Base-by-base conservation (phyloP, 495 filamentous ascomycete genomes). In the Penicillium parvum region DNA sequence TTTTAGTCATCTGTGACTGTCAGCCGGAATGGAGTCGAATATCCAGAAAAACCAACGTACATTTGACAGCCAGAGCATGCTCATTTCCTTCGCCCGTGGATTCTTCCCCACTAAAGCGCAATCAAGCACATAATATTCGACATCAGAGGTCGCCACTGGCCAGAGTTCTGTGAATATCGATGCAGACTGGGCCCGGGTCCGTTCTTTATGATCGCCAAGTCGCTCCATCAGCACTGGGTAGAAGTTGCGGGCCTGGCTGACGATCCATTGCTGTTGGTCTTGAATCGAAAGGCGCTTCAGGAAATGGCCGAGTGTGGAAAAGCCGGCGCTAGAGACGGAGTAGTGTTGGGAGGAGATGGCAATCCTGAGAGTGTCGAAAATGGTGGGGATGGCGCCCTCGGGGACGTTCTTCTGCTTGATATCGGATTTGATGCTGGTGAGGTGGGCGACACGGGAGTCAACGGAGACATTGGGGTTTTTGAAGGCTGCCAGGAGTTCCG, bases 381-480 rank as follows among this genome's bases (percentile, higher is more conserved):
- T 76, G 23, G 77, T 72, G 12, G 74, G 58, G 47, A 90, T 75
- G 37, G 82, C 83, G n/a, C 64, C 58, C 41, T 89, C 85, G 27
- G 86, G 85, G 17, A 94, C 85, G 67, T 86, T 85, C 43, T 82
- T 82, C 55, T 91, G 88, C 64, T 95, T 95, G 69, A 95, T 92
- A 54, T 81, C 79, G 34, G 85, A 85, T 61, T 94, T 94, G 61
- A 90, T 64, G 49, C 70, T 72, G 36, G 79, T 86, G 37, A 95
- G 69, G 25, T 79, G 77, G 35, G 79, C 66, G 43, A 88, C 73
- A 60, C 89, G 89, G 27, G 74, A 66, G 43, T 94, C 88, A 53
- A 84, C 68, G 5, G 82, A 72, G 20, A 75, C 69, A 46, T 87
- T 85, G 32, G 60, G 57, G 60, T 81, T 84, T 55, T 82, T 83